These are phyloP conservation scores for Coffea eugenioides DNA, from an alignment of 257 asterid genomes.

Conservation along the genomic window DNA sequence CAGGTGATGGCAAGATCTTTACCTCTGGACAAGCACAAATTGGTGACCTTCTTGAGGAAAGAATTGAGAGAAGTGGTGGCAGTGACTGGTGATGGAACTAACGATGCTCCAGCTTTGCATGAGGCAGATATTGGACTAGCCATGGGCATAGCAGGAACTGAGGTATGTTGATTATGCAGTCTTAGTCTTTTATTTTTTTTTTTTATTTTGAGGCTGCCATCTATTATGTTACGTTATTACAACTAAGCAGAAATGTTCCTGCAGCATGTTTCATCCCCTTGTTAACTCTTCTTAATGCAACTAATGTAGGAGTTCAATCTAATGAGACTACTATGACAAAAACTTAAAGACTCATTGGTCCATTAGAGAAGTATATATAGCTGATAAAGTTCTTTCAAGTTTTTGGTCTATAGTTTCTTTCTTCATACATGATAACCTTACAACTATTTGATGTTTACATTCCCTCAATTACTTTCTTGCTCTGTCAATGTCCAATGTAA, in stretches of 20 bases:
- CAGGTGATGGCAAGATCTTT: slow-evolving; percentile 98
- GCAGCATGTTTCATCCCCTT: slow-evolving; percentile 1
- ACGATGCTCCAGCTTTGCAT: slow-evolving; percentile 53
- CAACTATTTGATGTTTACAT: background rate
- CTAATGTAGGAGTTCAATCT: background rate
- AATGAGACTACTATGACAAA: background rate
- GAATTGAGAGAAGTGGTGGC: slow-evolving; percentile 81
- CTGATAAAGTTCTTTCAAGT: background rate
- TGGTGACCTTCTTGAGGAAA: slow-evolving; percentile 54
- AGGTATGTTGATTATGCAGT: slow-evolving; percentile 28
- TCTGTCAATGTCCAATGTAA: background rate
- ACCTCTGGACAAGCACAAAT: slow-evolving; percentile 87
- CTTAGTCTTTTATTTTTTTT: too few species aligned
- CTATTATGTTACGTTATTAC: background rate
- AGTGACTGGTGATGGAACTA: slow-evolving; percentile 58
- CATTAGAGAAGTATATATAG: background rate
- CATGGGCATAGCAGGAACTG: slow-evolving; percentile 54
- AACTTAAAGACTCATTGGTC: background rate
- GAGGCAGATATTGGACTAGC: slow-evolving; percentile 54
- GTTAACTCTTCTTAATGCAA: background rate
- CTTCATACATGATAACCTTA: background rate
- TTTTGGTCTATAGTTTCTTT: background rate
- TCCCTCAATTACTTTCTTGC: background rate
- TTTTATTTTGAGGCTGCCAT: background rate
- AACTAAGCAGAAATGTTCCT: background rate